A percentile compares a stretch with the other conserved stretches of the same genome.
Conservation (phyloP, 495 filamentous ascomycete genomes). For the Aspergillus taichungensis region DNA sequence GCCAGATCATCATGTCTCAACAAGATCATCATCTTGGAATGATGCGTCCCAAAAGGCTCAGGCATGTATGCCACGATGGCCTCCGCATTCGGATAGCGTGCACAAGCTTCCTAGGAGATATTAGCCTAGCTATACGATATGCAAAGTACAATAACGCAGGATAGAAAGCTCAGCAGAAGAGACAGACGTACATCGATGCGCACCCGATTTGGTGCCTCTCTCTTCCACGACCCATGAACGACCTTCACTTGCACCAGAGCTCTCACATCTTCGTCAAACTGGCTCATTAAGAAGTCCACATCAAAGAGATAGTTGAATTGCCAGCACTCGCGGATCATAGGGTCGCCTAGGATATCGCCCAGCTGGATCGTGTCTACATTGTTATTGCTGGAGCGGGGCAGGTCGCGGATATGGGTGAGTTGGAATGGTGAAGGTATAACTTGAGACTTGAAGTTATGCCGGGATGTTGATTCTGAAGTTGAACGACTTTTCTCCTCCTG, state of each 20-base stretch:
- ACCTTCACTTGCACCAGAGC: slow-evolving; percentile 59
- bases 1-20: slow-evolving; percentile 67
- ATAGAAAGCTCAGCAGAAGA: not conserved
- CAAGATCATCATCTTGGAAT: slow-evolving; percentile 80
- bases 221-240: slow-evolving; percentile 84
- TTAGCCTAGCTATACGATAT: slow-evolving; percentile 4
- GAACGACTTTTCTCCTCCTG: not conserved
- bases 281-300: slow-evolving; percentile 61
- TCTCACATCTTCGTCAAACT: slow-evolving; percentile 64
- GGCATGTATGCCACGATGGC: slow-evolving; percentile 73
- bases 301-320: slow-evolving; percentile 85
- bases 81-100: slow-evolving; percentile 57
- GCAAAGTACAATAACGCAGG: not conserved
- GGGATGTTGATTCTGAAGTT: not conserved
- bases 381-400: slow-evolving; percentile 38
- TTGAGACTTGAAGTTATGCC: not conserved
- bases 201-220: slow-evolving; percentile 52
- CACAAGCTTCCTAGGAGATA: slow-evolving; percentile 43
- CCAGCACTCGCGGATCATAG: slow-evolving; percentile 80
- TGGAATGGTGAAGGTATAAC: slow-evolving; percentile 57
- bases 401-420: slow-evolving; percentile 61
- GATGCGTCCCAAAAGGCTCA: slow-evolving; percentile 81
- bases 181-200: slow-evolving; percentile 48
- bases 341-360: slow-evolving; percentile 68
- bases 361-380: slow-evolving; percentile 65